Conservation (phyloP, 2,329 filamentous ascomycete genomes). For the Aspergillus intermedius region DNA sequence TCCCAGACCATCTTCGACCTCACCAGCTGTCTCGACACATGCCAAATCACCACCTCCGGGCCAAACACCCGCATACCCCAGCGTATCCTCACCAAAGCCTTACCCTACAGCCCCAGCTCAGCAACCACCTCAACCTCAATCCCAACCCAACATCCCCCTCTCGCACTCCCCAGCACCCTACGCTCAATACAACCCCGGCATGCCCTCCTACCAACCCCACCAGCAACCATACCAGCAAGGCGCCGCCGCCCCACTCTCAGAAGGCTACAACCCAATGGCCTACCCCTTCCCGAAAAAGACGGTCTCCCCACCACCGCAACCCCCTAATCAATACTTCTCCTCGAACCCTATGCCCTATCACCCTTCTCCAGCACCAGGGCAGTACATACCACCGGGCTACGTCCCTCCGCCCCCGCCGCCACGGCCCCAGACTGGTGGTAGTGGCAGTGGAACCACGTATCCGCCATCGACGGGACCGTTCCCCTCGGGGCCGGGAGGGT, state of each 20-base stretch:
- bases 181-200: constrained; percentile 25
- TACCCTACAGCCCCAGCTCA: constrained; percentile 18
- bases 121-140: constrained; percentile 9
- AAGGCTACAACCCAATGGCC: constrained; percentile 47
- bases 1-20: constrained; percentile 26
- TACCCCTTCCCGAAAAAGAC: constrained; percentile 39
- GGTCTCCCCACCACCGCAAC: constrained; percentile 39
- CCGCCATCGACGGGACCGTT: constrained; percentile 48
- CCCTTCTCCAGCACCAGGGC: constrained; percentile 33
- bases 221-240: constrained; percentile 36
- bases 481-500: constrained; percentile 48
- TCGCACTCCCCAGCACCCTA: constrained; percentile 34
- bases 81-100: constrained; percentile 27
- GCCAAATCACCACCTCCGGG: constrained; percentile 34
- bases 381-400: constrained; percentile 56
- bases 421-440: constrained; percentile 47
- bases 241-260: constrained; percentile 35
- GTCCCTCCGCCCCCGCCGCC: constrained; percentile 62
- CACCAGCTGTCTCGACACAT: constrained; percentile 33
- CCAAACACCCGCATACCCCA: constrained; percentile 26
- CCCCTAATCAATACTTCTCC: constrained; percentile 37
- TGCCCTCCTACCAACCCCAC: constrained; percentile 14
- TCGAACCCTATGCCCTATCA: constrained; percentile 27
- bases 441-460: constrained; percentile 17
- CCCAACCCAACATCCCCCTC: constrained; percentile 15